Evolutionary conservation across 768 basidiomycete genomes (phyloP).

Genomic region (Tulasnella sp.): DNA sequence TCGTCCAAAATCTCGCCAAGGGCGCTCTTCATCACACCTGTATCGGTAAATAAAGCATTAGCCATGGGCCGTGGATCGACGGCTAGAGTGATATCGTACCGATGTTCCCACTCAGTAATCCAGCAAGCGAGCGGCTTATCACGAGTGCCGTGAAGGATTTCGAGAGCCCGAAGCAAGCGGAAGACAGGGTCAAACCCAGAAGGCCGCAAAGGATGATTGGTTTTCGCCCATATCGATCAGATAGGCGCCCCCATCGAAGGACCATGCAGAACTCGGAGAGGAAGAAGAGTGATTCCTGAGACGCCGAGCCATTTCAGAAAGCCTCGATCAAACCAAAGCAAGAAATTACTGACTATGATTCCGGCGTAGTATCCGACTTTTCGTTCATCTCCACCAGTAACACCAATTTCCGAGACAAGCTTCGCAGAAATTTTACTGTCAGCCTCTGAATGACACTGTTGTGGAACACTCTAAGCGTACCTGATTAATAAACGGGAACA

Average conservation of each 20-base stretch:
- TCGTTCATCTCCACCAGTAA: slow-evolving; percentile 18
- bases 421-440: not conserved
- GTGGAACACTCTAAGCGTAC: not conserved
- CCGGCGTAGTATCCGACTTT: slow-evolving; percentile 22
- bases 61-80: not conserved
- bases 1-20: slow-evolving; percentile 21
- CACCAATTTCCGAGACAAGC: slow-evolving; percentile 18
- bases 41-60: not conserved
- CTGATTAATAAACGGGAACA: slow-evolving; percentile 21
- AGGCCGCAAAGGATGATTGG: slow-evolving; percentile 25
- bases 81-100: not conserved
- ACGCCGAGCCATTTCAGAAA: not conserved
- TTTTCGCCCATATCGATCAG: slow-evolving; percentile 26
- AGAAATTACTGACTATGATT: slow-evolving; percentile 16
- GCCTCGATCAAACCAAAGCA: not conserved
- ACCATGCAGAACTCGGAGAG: slow-evolving; percentile 18
- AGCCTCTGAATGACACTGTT: not conserved
- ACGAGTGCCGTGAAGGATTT: slow-evolving; percentile 21
- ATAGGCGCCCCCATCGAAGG: slow-evolving; percentile 22
- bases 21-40: slow-evolving; percentile 20
- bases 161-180: slow-evolving; percentile 24
- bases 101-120: slow-evolving; percentile 20
- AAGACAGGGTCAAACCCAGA: slow-evolving; percentile 19
- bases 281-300: slow-evolving; percentile 23
- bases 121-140: slow-evolving; percentile 21